Evolutionary conservation across 2,329 filamentous ascomycete genomes (phyloP), one percentile per base, ranked within the genome.

Genomic region (Trichoderma atrobrunneum): DNA sequence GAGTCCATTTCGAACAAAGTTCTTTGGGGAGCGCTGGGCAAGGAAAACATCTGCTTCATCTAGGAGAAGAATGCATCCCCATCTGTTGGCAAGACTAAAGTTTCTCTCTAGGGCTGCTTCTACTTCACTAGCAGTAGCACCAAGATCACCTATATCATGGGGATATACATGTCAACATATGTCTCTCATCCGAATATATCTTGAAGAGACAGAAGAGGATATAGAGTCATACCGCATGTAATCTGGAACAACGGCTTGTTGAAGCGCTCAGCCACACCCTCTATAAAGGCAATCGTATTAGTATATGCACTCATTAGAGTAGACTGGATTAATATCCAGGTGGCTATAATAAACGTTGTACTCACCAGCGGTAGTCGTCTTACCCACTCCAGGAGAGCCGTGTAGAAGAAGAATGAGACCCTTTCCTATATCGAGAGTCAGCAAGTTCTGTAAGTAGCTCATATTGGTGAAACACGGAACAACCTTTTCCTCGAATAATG

Each of bases 61-160:
- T 0, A 80, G 72, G 0, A 80, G 74, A 1, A 79, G 68, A 2
- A 80, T 74, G 48, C 75, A 76, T 24, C 73, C 75, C 79, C 78
- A 80, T 3, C 62, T 57, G 14, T 76, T 76, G 3, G 74, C 77
- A 3, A 78, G 71, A 16, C 75, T 56, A 0, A 80, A 74, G 1
- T 75, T 72, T 0, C 72, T 72, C 75, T 86, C 84, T 1, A 86
- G 82, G 0, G 82, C 80, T 5, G 70, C 67, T 62, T 70, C 66
- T 26, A 70, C 66, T 7, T 61, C 36, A 30, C 36, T 62, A 28
- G 66, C 66, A 21, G 57, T 70, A 7, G 57, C 48, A 10, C 66
- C 66, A 10, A 70, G 28, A 48, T 80, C 78, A 5, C 75, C 76
- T 59, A 24, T 0, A 16, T 5, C 0, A 2, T 0, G 7, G 5